A percentile compares a stretch with the other conserved stretches of the same genome.
Evolutionary conservation across 2,329 filamentous ascomycete genomes (phyloP).

Genomic region (Amauroascus niger): DNA sequence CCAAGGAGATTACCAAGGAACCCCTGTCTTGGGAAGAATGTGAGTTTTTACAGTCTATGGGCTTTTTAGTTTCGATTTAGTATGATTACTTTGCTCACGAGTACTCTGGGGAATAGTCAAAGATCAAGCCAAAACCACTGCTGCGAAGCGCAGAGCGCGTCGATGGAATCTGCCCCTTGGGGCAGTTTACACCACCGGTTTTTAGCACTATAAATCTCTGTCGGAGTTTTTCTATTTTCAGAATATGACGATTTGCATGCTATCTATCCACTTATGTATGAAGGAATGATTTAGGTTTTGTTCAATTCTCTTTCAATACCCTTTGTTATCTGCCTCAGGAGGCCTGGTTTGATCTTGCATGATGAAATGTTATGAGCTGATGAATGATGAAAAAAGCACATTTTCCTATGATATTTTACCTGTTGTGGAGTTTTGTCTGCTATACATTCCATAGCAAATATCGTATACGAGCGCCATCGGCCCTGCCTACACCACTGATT

Average conservation of each 20-base stretch:
- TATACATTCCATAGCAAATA: no score
- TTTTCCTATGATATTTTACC: no score
- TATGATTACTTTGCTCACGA: neutral
- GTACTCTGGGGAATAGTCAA: conserved; percentile 7
- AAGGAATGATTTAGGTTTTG: no score
- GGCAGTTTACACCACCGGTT: neutral
- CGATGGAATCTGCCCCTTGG: neutral
- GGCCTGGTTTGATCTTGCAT: neutral
- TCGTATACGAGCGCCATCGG: no score
- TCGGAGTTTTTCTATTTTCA: no score
- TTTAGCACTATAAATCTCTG: neutral
- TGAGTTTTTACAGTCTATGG: conserved; percentile 5
- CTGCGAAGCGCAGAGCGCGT: conserved; percentile 2
- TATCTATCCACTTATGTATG: neutral
- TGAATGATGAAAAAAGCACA: neutral
- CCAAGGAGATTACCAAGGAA: conserved; percentile 18
- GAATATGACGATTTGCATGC: neutral
- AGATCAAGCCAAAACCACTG: conserved; percentile 12
- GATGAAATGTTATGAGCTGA: neutral
- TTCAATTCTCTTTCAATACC: no score
- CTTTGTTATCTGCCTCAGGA: no score
- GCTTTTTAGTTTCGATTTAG: neutral
- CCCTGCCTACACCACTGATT: no score
- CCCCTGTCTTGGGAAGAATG: conserved; percentile 17
- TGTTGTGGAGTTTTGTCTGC: no score